phyloP scores from a whole-genome alignment of 805 yeast genomes.

The Yarrowia deformans region DNA sequence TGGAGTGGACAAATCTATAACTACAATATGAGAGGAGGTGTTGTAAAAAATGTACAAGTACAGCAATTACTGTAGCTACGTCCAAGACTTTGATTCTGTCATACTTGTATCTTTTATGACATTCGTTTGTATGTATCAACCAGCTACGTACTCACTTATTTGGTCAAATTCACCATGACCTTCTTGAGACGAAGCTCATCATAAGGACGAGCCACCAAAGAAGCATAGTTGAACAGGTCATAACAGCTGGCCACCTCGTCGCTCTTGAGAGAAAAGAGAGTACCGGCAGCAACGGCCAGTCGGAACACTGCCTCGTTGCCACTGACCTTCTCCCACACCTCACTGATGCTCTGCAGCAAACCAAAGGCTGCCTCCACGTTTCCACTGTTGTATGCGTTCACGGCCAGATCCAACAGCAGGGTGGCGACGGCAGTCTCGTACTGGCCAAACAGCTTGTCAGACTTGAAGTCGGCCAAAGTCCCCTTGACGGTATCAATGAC shows the following conservation, averaged over 20 bases:
- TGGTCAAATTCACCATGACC: constrained; percentile 26
- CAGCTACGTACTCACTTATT: background rate
- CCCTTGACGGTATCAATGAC: constrained; percentile 42
- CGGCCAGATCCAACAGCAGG: constrained; percentile 58
- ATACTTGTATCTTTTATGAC: background rate
- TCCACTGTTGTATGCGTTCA: constrained; percentile 47
- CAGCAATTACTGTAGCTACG: no score
- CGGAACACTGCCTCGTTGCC: constrained; percentile 76
- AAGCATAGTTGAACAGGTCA: constrained; percentile 3
- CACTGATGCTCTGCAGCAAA: constrained; percentile 48
- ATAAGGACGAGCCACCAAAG: constrained; percentile 1
- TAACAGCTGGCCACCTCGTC: constrained; percentile 34
- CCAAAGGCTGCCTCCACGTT: constrained; percentile 46
- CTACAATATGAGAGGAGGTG: no score
- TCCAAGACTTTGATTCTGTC: background rate
- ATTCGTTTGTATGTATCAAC: background rate
- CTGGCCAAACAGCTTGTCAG: constrained; percentile 37
- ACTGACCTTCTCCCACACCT: constrained; percentile 48
- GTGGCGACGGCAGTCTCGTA: constrained; percentile 55
- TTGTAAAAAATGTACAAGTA: no score
- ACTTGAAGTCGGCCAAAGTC: constrained; percentile 43
- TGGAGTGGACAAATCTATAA: constrained; percentile 1
- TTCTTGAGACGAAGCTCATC: constrained; percentile 28
- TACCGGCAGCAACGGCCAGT: constrained; percentile 67
- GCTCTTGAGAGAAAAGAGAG: constrained; percentile 51